Base-by-base conservation (phyloP, 352 stramenopile species). In the Elongisporangium anandrum region DNA sequence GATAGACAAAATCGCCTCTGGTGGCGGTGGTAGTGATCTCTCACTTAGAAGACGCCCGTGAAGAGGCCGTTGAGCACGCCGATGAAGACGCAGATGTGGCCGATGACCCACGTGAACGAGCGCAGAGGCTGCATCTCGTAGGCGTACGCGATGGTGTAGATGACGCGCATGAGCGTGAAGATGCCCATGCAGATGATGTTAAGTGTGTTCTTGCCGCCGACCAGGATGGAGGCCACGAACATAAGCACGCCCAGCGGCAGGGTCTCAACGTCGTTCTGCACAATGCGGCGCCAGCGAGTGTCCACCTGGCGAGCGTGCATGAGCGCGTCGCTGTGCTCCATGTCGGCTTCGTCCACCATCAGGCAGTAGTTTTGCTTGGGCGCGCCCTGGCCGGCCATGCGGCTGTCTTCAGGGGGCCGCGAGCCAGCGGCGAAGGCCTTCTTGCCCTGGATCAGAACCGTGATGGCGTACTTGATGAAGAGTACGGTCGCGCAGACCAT, bases 261-360 rank as follows among this genome's bases (percentile, higher is more conserved):
- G 56, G 54, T 60, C 50, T 68, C 61, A 6, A 68, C 20, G 47
- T 68, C 56, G 45, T 68, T 68, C 22, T 50, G 61, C 8, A 64
- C 56, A 34, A 68, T 60, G 50, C 61, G 56, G 20, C 56, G 48
- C 61, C 61, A 68, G 47, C 61, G 61, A 51, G 57, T 51, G 21
- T 63, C 58, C 4, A 24, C 23, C 39, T 21, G 4, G 39, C 54
- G 54, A 22, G 54, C 22, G 3, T 20, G 22, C 8, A 56, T 1
- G 17, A 59, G 54, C 29, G 29, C 29, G 29, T 41, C 23, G 22
- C 17, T 57, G 22, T 29, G n/a, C 51, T 57, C 23, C 52, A 22
- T 57, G 10, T 29, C 21, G 17, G 26, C 22, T 21, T 26, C 17
- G 7, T 47, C n/a, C 17, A 57, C 52, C 52, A 41, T 57, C 4